Percentiles rank a stretch among this genome's conserved stretches.
phyloP scores from a whole-genome alignment of 495 filamentous ascomycete genomes.

The Neurospora sp. region DNA sequence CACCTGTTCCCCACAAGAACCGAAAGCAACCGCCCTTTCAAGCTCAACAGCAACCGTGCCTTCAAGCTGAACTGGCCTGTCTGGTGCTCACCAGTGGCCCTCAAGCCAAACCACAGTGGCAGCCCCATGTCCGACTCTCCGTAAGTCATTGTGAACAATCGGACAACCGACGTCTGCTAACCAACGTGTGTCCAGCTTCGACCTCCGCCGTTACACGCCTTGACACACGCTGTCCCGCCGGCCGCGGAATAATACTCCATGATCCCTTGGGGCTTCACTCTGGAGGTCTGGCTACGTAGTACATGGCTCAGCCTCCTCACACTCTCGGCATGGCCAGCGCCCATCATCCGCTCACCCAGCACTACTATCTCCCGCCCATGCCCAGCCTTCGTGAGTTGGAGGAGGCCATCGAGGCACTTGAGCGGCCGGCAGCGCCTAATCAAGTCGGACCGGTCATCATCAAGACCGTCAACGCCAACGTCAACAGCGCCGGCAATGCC shows the following conservation, averaged over 20 bases:
- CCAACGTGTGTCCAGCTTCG: not conserved
- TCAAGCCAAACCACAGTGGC: no score
- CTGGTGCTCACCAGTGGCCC: not conserved
- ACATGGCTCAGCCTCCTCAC: constrained; percentile 47
- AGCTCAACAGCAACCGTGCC: not conserved
- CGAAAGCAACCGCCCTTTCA: not conserved
- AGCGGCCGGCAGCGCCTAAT: not conserved
- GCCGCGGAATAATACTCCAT: constrained; percentile 39
- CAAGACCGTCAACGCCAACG: not conserved
- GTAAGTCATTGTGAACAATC: not conserved
- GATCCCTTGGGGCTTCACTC: constrained; percentile 52
- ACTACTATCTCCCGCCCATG: not conserved
- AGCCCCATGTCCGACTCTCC: not conserved
- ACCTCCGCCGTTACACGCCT: not conserved
- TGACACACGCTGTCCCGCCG: not conserved
- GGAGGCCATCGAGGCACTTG: not conserved
- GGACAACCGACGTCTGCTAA: not conserved
- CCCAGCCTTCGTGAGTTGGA: not conserved
- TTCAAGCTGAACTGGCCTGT: not conserved
- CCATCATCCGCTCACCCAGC: not conserved
- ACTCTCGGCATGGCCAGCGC: constrained; percentile 24
- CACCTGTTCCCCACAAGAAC: not conserved
- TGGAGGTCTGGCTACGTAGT: constrained; percentile 53
- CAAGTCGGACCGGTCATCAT: not conserved
- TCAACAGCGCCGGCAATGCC: not conserved